A percentile compares a stretch with the other conserved stretches of the same genome.
Evolutionary conservation across 768 basidiomycete genomes (phyloP).

Genomic region (Auricularia sp.): DNA sequence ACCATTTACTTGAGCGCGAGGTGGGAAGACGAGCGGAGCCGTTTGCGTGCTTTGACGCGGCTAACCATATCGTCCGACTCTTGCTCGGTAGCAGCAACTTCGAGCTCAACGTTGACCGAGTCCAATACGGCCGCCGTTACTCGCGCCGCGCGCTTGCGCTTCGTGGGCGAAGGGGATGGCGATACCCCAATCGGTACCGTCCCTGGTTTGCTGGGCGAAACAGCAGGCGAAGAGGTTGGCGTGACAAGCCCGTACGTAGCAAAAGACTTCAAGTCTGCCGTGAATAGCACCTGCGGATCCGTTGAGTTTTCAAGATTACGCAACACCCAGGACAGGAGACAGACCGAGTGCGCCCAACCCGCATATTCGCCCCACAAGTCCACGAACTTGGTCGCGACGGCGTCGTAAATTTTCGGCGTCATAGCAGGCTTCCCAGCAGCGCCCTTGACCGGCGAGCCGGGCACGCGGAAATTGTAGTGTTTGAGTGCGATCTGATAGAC

Average conservation of each 20-base stretch:
- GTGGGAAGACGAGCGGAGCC: not conserved
- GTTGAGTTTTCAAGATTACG: not conserved
- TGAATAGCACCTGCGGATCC: constrained; percentile 51
- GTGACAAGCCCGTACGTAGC: constrained; percentile 42
- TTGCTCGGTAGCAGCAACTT: not conserved
- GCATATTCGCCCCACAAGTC: constrained; percentile 74
- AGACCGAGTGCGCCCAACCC: constrained; percentile 83
- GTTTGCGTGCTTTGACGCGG: not conserved
- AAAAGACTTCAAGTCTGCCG: constrained; percentile 62
- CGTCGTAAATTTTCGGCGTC: constrained; percentile 69
- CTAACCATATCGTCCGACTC: not conserved
- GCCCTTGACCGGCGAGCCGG: constrained; percentile 33
- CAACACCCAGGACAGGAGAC: constrained; percentile 9
- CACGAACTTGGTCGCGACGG: constrained; percentile 50
- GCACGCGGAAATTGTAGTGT: constrained; percentile 55
- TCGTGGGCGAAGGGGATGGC: constrained; percentile 7
- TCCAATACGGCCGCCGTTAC: not conserved
- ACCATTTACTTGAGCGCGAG: not conserved
- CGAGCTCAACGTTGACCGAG: not conserved
- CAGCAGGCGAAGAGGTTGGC: not conserved
- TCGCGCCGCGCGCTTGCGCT: constrained; percentile 9
- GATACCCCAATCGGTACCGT: not conserved
- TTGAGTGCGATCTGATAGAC: constrained; percentile 82
- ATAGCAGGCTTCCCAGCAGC: constrained; percentile 26
- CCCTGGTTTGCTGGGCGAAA: not conserved